Percentiles rank a stretch among this genome's conserved stretches.
Evolutionary conservation across 108 stramenopile species (phyloP).

Genomic region (Chaetoceros tenuissimus): DNA sequence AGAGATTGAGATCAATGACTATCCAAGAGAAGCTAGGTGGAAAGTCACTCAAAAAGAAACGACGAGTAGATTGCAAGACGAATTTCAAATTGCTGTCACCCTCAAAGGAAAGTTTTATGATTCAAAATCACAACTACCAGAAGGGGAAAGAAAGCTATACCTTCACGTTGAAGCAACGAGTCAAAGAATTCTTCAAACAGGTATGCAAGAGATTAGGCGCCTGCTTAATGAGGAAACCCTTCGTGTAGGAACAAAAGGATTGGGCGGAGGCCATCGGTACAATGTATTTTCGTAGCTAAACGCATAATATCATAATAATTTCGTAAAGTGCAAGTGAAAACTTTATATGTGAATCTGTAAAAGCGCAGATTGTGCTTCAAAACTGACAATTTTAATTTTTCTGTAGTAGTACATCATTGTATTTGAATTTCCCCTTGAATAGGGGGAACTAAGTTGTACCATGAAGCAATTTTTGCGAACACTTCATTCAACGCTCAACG

Average conservation of each 20-base stretch:
- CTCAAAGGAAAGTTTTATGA: conserved; percentile 76
- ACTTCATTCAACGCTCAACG: no score
- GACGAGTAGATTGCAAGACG: conserved; percentile 77
- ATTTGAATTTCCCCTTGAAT: no score
- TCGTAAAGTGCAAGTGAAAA: no score
- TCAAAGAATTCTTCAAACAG: conserved; percentile 58
- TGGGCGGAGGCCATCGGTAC: conserved; percentile 48
- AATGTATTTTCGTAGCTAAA: conserved; percentile 46
- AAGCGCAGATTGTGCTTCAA: no score
- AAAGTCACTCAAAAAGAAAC: conserved; percentile 86
- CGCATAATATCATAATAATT: no score
- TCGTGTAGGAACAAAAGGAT: conserved; percentile 52
- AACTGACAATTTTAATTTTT: no score
- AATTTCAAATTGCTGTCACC: conserved; percentile 86
- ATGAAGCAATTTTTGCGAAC: no score
- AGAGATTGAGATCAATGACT: conserved; percentile 92
- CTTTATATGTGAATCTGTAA: no score
- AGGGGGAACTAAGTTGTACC: no score
- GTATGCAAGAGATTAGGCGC: conserved; percentile 78
- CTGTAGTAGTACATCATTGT: no score
- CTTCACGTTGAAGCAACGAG: conserved; percentile 81
- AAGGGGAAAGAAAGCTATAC: conserved; percentile 70
- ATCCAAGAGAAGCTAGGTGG: conserved; percentile 84
- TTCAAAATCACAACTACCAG: conserved; percentile 47
- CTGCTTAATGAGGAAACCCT: conserved; percentile 91